Evolutionary conservation across 1,139 yeast species (phyloP), one percentile per base, ranked within the genome.

Genomic region (Protomyces gravidus): DNA sequence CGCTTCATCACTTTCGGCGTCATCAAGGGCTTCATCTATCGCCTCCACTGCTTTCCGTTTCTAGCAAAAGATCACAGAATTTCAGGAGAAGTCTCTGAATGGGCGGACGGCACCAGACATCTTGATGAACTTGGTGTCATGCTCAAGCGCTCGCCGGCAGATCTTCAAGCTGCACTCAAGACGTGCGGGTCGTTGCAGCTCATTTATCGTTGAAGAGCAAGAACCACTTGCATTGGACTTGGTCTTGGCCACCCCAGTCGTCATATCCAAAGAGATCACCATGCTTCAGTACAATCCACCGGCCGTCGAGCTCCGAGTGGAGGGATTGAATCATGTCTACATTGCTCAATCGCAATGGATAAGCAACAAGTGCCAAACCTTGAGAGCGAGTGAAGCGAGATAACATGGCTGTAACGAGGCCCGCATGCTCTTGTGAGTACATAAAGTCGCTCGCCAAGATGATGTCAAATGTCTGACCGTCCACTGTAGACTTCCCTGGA

Each of bases 1-100:
- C 74, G 96, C 55, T 88, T 94, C 67, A 76, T 92, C 15, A 83
- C 89, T 28, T 94, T 90, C 75, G 99, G 98, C 0, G 79, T 89
- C 2, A 75, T 89, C 40, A 80, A 89, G 64, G 89, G 95, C 0
- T 70, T 94, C 5, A 84, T 94, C 17, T 89, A 89, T 70, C 74
- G 97, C 56, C 87, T 89, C 1, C 80, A 86, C 63, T 76, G 89
- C 11, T 88, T 82, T 68, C 97, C 97, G 0, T 74, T 89, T 1
- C 63, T 71, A 78, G 63, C 75, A 67, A 67, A 63, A 63, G 60
- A 63, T 66, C 66, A 64, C 26, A 76, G 73, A 60, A 77, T 76
- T 64, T 75, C 73, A 68, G 66, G 70, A 7, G 68, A 73, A 33
- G 68, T 85, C 36, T 71, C 76, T 0, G 72, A 80, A 62, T 72